Evolutionary conservation across 169 alveolate genomes (phyloP).

Genomic region (Plasmodium reichenowi): DNA sequence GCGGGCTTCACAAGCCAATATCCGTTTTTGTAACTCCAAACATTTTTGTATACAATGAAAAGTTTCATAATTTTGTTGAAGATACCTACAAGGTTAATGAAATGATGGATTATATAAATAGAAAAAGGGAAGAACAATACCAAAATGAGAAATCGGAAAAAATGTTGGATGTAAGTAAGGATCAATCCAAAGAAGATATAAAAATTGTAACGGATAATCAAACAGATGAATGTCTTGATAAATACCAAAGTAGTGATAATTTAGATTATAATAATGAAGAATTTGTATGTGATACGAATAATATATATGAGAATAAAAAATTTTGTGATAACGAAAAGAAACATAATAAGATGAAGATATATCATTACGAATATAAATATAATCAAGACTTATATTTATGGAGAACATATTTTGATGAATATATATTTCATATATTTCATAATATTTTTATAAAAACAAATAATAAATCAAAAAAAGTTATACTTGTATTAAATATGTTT

Average conservation of each 20-base stretch:
- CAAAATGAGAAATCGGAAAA: neutral
- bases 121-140: neutral
- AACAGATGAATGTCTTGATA: neutral
- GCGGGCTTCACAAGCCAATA: slow-evolving; percentile 53
- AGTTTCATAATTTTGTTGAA: slow-evolving; percentile 29
- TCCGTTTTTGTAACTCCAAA: slow-evolving; percentile 35
- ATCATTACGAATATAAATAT: slow-evolving; percentile 71
- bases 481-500: slow-evolving; percentile 67
- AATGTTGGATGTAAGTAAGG: neutral
- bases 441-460: slow-evolving; percentile 20
- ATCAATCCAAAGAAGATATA: neutral
- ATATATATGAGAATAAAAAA: neutral
- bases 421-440: slow-evolving; percentile 38
- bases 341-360: slow-evolving; percentile 19
- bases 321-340: neutral
- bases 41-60: slow-evolving; percentile 62
- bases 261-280: neutral
- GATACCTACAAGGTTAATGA: slow-evolving; percentile 22
- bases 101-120: slow-evolving; percentile 14
- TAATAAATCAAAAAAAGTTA: slow-evolving; percentile 59
- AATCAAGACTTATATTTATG: slow-evolving; percentile 52
- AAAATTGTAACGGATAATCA: neutral
- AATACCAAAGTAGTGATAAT: neutral
- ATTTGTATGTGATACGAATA: neutral
- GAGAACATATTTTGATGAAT: slow-evolving; percentile 65